Base-by-base conservation (phyloP, 2,329 filamentous ascomycete species). In the Lithohypha guttulata region DNA sequence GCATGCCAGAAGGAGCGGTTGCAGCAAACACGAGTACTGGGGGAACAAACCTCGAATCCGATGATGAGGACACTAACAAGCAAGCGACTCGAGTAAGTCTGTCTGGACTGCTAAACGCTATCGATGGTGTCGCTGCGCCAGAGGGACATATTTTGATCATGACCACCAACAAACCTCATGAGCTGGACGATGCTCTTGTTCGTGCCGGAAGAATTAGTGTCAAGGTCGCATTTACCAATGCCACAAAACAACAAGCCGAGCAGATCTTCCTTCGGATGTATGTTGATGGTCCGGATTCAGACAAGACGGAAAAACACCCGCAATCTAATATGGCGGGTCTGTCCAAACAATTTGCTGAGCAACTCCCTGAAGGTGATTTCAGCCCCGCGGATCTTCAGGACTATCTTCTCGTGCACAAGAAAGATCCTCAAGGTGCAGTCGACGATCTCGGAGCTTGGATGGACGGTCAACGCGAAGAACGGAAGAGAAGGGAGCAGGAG, bases 81-180 rank as follows among this genome's bases (percentile, higher is more conserved):
- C 41, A 30, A 11, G 34, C 38, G 6, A 44, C 40, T 17, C 30
- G 44, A 15, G 84, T 87, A 48, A 83, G 81, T 1, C 69, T 91
- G 2, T 84, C 81, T 0, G 83, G 83, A 1, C 69, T 93, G 1
- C 70, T 93, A 36, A 93, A 93, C 58, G 80, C 81, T 42, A 84
- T 93, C 27, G 84, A 93, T 52, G 82, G 84, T 39, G 82, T 86
- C 1, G 81, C 80, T 1, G 81, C 77, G 2, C 81, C 84, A 51
- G 83, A 89, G 60, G 83, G 82, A 18, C 73, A 81, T 31, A 73
- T 89, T 9, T 70, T 89, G 13, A 78, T 89, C 62, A 85, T 87
- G 79, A 87, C 83, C 0, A 85, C 81, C 21, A 91, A 89, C 59
- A 72, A 76, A 43, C 79, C 79, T 2, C 77, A 87, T 50, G 68